Conservation (phyloP, 2,329 filamentous ascomycete species). For the Daldinia eschscholtzii region DNA sequence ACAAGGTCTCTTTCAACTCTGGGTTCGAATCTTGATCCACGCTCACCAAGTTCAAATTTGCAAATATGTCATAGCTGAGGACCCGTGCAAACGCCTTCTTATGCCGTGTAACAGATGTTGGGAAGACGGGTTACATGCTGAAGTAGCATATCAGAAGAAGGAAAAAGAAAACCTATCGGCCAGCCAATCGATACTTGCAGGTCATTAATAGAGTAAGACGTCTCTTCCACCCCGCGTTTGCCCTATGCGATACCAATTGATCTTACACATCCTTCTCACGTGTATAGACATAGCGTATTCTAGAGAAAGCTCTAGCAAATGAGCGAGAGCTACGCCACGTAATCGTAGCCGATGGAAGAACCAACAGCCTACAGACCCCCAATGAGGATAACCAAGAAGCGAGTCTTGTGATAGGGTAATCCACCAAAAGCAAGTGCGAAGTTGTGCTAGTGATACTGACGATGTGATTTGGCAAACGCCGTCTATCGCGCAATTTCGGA, state of each 20-base stretch:
- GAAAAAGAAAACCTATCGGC: background rate
- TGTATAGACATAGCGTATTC: constrained; percentile 6
- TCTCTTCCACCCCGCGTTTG: constrained; percentile 18
- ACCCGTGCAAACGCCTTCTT: background rate
- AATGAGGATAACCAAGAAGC: constrained; percentile 2
- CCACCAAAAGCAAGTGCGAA: too few relatives aligned
- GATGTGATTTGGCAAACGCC: constrained; percentile 9
- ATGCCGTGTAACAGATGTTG: background rate
- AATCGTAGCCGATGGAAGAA: constrained; percentile 1
- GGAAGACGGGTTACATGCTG: background rate
- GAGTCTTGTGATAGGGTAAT: constrained; percentile 16
- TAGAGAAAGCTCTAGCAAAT: constrained; percentile 3
- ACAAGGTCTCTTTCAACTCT: too few relatives aligned
- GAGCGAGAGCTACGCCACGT: constrained; percentile 17
- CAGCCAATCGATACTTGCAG: constrained; percentile 20
- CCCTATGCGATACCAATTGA: constrained; percentile 20
- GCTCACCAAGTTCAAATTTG: background rate
- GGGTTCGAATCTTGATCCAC: background rate
- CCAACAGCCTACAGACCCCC: constrained; percentile 14
- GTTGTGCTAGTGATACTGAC: background rate
- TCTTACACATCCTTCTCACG: constrained; percentile 20
- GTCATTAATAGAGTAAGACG: constrained; percentile 28
- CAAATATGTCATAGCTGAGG: background rate
- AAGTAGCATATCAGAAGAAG: background rate
- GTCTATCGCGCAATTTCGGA: background rate